Percentiles rank a stretch among this genome's conserved stretches.
phyloP scores from a whole-genome alignment of 1,284 basidiomycete genomes.

The Malassezia sp. region DNA sequence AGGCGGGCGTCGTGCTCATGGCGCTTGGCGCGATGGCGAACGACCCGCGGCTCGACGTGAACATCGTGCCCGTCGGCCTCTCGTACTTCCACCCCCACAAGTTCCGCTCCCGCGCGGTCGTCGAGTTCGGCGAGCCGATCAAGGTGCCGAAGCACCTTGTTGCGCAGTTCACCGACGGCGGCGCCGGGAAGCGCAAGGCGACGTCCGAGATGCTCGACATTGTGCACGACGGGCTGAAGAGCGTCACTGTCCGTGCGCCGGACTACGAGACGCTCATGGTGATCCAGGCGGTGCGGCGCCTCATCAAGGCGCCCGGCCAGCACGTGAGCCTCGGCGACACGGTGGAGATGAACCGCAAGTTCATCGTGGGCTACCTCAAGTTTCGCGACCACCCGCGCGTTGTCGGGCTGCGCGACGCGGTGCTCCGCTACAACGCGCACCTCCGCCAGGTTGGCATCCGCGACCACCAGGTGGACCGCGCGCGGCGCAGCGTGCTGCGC shows the following conservation, averaged over 20 bases:
- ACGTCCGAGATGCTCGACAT: constrained; percentile 79
- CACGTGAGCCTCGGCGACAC: constrained; percentile 89
- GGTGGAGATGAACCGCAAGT: constrained; percentile 87
- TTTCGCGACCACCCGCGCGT: constrained; percentile 90
- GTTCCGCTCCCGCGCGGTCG: constrained; percentile 54
- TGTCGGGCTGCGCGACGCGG: constrained; percentile 66
- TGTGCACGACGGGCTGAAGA: constrained; percentile 90
- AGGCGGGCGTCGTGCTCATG: constrained; percentile 47
- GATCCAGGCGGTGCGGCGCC: constrained; percentile 83
- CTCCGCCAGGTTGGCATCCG: constrained; percentile 86
- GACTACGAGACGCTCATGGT: constrained; percentile 98
- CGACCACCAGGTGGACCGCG: constrained; percentile 83
- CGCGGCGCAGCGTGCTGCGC: constrained; percentile 63
- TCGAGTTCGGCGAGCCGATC: constrained; percentile 87
- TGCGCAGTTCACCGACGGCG: constrained; percentile 80
- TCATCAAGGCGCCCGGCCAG: constrained; percentile 91
- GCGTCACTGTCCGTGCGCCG: constrained; percentile 86
- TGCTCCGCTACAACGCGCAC: constrained; percentile 85
- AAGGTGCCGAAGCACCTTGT: constrained; percentile 77
- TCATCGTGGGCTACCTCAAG: constrained; percentile 79
- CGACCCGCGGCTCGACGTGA: constrained; percentile 37
- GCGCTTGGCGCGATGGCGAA: constrained; percentile 46
- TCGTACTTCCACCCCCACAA: constrained; percentile 47
- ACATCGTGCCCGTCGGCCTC: constrained; percentile 45
- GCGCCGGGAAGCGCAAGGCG: constrained; percentile 76